Conservation (phyloP, 2,329 filamentous ascomycete species). For the Colletotrichum graminicola region DNA sequence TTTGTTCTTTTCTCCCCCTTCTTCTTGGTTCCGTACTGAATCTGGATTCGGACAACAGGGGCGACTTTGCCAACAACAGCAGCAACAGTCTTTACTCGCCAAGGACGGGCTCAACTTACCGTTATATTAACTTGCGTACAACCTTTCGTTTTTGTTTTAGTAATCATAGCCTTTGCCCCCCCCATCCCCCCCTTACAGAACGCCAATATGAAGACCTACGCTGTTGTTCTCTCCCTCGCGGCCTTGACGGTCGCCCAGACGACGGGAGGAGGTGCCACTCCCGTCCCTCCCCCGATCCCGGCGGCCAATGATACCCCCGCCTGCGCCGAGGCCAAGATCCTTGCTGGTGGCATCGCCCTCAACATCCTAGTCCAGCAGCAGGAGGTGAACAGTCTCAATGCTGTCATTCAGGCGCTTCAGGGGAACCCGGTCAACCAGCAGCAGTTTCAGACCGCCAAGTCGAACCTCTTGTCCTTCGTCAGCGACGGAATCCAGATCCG, state of each 20-base stretch:
- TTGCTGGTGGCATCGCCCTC: constrained; percentile 36
- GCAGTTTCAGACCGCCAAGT: constrained; percentile 42
- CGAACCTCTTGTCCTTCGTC: constrained; percentile 39
- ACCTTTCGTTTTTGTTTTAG: constrained; percentile 4
- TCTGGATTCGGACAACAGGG: constrained; percentile 37
- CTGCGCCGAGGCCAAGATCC: constrained; percentile 41
- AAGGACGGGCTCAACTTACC: constrained; percentile 18
- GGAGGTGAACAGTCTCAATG: constrained; percentile 29
- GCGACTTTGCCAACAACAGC: constrained; percentile 27
- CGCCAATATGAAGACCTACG: constrained; percentile 37
- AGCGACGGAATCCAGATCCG: constrained; percentile 40
- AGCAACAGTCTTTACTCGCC: constrained; percentile 37
- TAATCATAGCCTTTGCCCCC: not conserved
- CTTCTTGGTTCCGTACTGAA: constrained; percentile 5
- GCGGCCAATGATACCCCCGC: constrained; percentile 29
- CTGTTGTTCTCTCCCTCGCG: constrained; percentile 32
- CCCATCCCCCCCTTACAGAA: too few relatives aligned
- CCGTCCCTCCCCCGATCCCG: constrained; percentile 24
- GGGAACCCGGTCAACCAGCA: constrained; percentile 36
- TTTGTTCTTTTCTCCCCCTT: fast-evolving
- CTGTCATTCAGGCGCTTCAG: constrained; percentile 34
- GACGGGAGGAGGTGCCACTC: not conserved
- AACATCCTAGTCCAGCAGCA: constrained; percentile 41
- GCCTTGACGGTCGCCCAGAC: constrained; percentile 23
- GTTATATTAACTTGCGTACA: constrained; percentile 17